phyloP scores from a whole-genome alignment of 768 basidiomycete species.

The Cubamyces lactineus region DNA sequence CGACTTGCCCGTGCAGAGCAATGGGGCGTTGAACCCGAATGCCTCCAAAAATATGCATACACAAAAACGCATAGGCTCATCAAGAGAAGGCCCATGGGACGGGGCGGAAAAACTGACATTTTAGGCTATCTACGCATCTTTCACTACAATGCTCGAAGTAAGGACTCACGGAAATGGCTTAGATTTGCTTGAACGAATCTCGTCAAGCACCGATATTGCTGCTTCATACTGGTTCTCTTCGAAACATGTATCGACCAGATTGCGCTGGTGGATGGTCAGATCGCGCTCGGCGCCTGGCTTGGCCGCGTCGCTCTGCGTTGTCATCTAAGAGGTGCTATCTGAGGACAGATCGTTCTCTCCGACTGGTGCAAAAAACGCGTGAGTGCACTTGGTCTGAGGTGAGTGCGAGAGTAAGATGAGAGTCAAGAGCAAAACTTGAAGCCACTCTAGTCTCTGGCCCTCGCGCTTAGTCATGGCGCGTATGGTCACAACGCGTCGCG shows the following conservation, averaged over 20 bases:
- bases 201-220: constrained; percentile 63
- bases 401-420: background rate
- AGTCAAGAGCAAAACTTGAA: background rate
- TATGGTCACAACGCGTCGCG: constrained; percentile 16
- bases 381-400: too few relatives aligned
- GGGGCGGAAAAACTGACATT: too few relatives aligned
- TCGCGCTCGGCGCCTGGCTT: constrained; percentile 40
- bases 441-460: too few relatives aligned
- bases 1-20: too few relatives aligned
- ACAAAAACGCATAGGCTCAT: too few relatives aligned
- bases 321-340: background rate
- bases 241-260: constrained; percentile 70
- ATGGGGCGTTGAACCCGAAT: too few relatives aligned
- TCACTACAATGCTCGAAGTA: background rate
- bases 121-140: too few relatives aligned
- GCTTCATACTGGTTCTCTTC: constrained; percentile 79
- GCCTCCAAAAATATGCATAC: too few relatives aligned
- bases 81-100: too few relatives aligned
- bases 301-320: background rate
- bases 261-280: constrained; percentile 51
- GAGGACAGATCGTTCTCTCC: too few relatives aligned
- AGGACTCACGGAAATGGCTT: constrained; percentile 60
- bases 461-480: constrained; percentile 9
- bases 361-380: too few relatives aligned
- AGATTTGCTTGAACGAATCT: constrained; percentile 59